A percentile compares a stretch with the other conserved stretches of the same genome.
Evolutionary conservation across 495 filamentous ascomycete species (phyloP).

Genomic region (Neurospora africana): DNA sequence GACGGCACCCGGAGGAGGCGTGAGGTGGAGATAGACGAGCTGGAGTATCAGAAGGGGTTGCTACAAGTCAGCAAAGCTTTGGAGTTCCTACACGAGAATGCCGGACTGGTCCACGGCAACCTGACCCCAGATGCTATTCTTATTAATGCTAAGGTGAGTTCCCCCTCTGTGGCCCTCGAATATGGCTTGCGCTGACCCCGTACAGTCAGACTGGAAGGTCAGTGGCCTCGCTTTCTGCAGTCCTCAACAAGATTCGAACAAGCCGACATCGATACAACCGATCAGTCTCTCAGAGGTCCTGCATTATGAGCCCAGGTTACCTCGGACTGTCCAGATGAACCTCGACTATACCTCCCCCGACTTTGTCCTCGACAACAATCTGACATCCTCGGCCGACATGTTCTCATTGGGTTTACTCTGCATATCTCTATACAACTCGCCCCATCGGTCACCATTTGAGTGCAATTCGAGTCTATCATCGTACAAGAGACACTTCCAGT

Average conservation of each 20-base stretch:
- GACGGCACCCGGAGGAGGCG: slow-evolving; percentile 62
- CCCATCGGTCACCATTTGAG: slow-evolving; percentile 77
- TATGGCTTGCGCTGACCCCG: slow-evolving; percentile 12
- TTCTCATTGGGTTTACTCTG: slow-evolving; percentile 88
- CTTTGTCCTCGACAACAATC: slow-evolving; percentile 77
- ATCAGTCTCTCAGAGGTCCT: slow-evolving; percentile 76
- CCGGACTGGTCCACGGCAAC: slow-evolving; percentile 86
- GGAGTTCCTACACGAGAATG: slow-evolving; percentile 94
- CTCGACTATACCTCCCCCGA: slow-evolving; percentile 92
- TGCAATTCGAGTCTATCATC: slow-evolving; percentile 64
- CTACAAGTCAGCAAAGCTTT: slow-evolving; percentile 88
- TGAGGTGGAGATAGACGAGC: slow-evolving; percentile 90
- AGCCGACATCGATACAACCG: slow-evolving; percentile 57
- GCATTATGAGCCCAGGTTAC: slow-evolving; percentile 74
- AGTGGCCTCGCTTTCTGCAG: slow-evolving; percentile 85
- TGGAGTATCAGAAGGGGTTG: slow-evolving; percentile 94
- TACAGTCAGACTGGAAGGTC: slow-evolving; percentile 92
- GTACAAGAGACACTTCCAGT: slow-evolving; percentile 72
- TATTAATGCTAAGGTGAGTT: slow-evolving; percentile 75
- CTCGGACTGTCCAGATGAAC: slow-evolving; percentile 72
- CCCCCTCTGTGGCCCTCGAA: not conserved
- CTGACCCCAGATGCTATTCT: slow-evolving; percentile 92
- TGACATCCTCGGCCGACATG: slow-evolving; percentile 72
- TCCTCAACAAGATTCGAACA: slow-evolving; percentile 57
- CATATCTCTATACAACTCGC: slow-evolving; percentile 83